A percentile compares a stretch with the other conserved stretches of the same genome.
These are phyloP conservation scores for Exophiala sp. DNA, from an alignment of 2,329 filamentous ascomycete species.

Conservation along the genomic window DNA sequence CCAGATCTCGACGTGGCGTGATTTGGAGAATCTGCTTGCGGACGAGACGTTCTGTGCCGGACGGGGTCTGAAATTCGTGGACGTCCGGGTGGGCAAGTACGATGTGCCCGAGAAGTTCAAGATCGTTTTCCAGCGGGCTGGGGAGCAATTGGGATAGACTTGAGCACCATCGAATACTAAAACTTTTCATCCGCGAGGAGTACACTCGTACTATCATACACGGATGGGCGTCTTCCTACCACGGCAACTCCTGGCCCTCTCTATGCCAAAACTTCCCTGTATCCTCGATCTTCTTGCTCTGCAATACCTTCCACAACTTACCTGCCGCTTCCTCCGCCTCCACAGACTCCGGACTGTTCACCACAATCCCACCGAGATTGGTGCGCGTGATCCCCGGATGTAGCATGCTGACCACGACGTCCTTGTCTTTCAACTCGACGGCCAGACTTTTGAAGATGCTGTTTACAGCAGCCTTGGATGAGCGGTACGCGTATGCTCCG, in stretches of 20 bases:
- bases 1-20: slow-evolving; percentile 64
- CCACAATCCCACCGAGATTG: slow-evolving; percentile 29
- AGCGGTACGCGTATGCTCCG: slow-evolving; percentile 43
- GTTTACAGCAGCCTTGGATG: slow-evolving; percentile 45
- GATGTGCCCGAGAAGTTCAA: slow-evolving; percentile 60
- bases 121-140: slow-evolving; percentile 15
- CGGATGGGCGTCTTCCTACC: background rate
- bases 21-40: slow-evolving; percentile 63
- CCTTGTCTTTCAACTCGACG: slow-evolving; percentile 40
- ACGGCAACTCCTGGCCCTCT: slow-evolving; percentile 34
- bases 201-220: background rate
- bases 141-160: slow-evolving; percentile 14
- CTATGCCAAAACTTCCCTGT: slow-evolving; percentile 44
- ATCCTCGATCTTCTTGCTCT: slow-evolving; percentile 37
- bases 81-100: slow-evolving; percentile 74
- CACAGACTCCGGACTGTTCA: slow-evolving; percentile 34
- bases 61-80: slow-evolving; percentile 63
- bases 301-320: slow-evolving; percentile 41
- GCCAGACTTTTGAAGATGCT: slow-evolving; percentile 42
- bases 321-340: slow-evolving; percentile 43
- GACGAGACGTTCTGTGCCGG: slow-evolving; percentile 61
- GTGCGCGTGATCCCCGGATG: slow-evolving; percentile 45
- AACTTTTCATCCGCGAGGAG: background rate
- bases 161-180: background rate
- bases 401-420: slow-evolving; percentile 40